Percentiles rank a stretch among this genome's conserved stretches.
Evolutionary conservation across 129 eudicot species (phyloP).

Genomic region (Pittosporum tobira): DNA sequence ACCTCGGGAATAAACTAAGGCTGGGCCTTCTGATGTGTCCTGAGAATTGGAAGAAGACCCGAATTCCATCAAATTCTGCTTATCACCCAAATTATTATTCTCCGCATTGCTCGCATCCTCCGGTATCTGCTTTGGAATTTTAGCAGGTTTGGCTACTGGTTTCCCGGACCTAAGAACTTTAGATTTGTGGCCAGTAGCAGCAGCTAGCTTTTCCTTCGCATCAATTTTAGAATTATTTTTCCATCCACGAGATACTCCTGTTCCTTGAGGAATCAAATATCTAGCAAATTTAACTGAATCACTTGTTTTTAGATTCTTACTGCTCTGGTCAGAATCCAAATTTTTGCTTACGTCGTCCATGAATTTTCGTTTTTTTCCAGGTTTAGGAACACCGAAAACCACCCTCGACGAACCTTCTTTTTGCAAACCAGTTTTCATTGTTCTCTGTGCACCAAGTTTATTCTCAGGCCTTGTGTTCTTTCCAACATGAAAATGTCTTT

Average conservation of each 20-base stretch:
- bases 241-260: conserved; percentile 45
- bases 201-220: conserved; percentile 52
- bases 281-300: conserved; percentile 38
- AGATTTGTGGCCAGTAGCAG: conserved; percentile 39
- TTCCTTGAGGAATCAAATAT: conserved; percentile 43
- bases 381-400: conserved; percentile 87
- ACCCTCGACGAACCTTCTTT: conserved; percentile 82
- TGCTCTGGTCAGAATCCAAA: conserved; percentile 42
- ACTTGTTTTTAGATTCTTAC: conserved; percentile 26
- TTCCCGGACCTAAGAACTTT: conserved; percentile 39
- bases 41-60: conserved; percentile 27
- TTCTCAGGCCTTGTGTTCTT: conserved; percentile 36
- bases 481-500: conserved; percentile 47
- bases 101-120: conserved; percentile 34
- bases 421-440: conserved; percentile 43
- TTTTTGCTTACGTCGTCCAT: conserved; percentile 94
- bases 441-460: conserved; percentile 35
- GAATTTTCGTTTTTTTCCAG: conserved; percentile 88
- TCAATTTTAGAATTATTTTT: conserved; percentile 30
- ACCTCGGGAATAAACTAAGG: conserved; percentile 31
- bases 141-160: conserved; percentile 29
- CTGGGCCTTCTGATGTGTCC: conserved; percentile 27
- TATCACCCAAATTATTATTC: conserved; percentile 22
- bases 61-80: conserved; percentile 20
- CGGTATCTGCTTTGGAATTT: neutral